Percentiles rank a stretch among this genome's conserved stretches.
These are phyloP conservation scores for Lipomyces sp. DNA, from an alignment of 805 yeast species.

Conservation along the genomic window DNA sequence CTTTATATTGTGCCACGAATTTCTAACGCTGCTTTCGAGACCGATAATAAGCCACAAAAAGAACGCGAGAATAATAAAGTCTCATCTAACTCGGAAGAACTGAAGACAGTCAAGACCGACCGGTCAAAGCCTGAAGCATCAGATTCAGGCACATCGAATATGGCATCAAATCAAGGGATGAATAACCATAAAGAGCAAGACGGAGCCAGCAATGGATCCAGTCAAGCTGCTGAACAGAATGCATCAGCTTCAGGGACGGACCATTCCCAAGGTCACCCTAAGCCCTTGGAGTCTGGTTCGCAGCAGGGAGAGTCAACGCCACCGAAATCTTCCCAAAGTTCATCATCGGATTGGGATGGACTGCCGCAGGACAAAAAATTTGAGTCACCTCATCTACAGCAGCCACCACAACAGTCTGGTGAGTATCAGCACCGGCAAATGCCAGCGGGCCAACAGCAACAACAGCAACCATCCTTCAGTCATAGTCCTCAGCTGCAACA, in stretches of 20 bases:
- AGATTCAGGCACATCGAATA: not conserved
- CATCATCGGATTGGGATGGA: conserved; percentile 4
- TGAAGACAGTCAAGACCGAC: not conserved
- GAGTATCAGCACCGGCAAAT: conserved; percentile 3
- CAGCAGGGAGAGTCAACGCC: conserved; percentile 15
- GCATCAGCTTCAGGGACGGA: not conserved
- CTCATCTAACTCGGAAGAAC: not conserved
- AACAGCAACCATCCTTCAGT: conserved; percentile 5
- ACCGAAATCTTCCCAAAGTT: conserved; percentile 9
- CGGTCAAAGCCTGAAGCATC: not conserved
- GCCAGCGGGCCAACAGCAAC: conserved; percentile 7
- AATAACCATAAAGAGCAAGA: not conserved
- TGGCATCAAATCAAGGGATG: not conserved
- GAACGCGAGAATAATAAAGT: not conserved
- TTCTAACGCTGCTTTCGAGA: not conserved
- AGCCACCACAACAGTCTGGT: conserved; percentile 6
- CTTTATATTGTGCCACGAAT: no score
- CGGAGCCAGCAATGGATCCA: not conserved
- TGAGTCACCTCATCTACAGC: conserved; percentile 13
- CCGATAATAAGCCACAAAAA: not conserved
- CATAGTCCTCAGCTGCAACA: not conserved
- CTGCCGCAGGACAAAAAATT: conserved; percentile 4
- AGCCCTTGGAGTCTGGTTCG: not conserved
- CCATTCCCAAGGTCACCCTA: not conserved
- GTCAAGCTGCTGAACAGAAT: not conserved